These are phyloP conservation scores for Stagonosporopsis rhizophila DNA, from an alignment of 2,329 filamentous ascomycete genomes.

Conservation along the genomic window DNA sequence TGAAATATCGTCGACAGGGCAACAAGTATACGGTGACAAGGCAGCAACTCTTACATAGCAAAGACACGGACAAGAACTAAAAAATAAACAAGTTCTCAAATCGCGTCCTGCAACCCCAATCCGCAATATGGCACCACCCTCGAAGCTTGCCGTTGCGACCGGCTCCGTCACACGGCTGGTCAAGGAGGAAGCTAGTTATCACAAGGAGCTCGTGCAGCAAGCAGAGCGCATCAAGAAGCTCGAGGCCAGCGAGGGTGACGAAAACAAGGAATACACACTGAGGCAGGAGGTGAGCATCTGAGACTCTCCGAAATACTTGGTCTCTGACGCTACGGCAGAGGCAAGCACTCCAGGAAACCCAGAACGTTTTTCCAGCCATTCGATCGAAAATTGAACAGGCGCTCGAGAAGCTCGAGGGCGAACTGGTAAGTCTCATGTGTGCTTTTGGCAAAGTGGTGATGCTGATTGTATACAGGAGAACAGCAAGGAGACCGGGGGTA, in stretches of 20 bases:
- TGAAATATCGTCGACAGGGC: conserved; percentile 25
- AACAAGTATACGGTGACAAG: background rate
- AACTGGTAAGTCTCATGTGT: conserved; percentile 68
- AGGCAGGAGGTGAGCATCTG: conserved; percentile 78
- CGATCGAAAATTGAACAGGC: conserved; percentile 74
- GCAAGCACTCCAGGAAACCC: conserved; percentile 85
- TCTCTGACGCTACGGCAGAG: conserved; percentile 58
- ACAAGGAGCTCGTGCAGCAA: conserved; percentile 82
- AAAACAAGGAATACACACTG: conserved; percentile 78
- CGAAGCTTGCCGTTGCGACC: conserved; percentile 79
- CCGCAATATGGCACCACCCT: conserved; percentile 74
- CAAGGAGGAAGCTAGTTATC: conserved; percentile 91
- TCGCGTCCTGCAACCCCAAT: background rate
- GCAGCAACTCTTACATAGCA: conserved; percentile 13
- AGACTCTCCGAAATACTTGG: too few relatives aligned
- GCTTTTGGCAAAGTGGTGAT: background rate
- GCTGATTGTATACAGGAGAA: conserved; percentile 45
- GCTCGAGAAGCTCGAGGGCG: conserved; percentile 74
- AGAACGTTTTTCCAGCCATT: conserved; percentile 78
- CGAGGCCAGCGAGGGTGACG: conserved; percentile 66
- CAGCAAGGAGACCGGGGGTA: conserved; percentile 49
- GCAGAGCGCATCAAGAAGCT: conserved; percentile 74
- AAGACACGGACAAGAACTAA: background rate
- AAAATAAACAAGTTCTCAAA: background rate
- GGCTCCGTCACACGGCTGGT: conserved; percentile 81